These are phyloP conservation scores for Pyrenophora graminea DNA, from an alignment of 2,329 filamentous ascomycete genomes.

Conservation along the genomic window DNA sequence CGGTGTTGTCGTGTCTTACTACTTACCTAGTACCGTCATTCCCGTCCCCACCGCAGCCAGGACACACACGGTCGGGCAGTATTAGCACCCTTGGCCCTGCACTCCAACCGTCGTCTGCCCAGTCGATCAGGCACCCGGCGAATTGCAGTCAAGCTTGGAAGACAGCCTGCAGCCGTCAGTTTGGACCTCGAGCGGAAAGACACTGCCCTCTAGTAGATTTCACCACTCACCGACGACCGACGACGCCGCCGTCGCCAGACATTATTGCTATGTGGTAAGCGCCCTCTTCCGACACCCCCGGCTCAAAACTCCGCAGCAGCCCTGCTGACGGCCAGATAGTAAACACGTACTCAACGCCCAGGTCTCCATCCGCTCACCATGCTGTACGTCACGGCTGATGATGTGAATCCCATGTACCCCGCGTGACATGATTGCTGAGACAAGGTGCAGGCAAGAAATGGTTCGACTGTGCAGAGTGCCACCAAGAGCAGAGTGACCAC, in stretches of 20 bases:
- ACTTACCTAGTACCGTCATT: conserved; percentile 2
- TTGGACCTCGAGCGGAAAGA: background rate
- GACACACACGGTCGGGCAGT: background rate
- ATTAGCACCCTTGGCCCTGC: conserved; percentile 11
- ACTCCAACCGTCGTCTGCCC: conserved; percentile 8
- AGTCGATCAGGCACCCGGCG: conserved; percentile 26
- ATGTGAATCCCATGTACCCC: background rate
- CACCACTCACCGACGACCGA: background rate
- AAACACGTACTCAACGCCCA: conserved; percentile 99
- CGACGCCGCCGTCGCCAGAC: background rate
- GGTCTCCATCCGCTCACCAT: conserved; percentile 91
- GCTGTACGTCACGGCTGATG: conserved; percentile 66
- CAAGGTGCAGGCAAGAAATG: conserved; percentile 75
- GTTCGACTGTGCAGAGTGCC: conserved; percentile 98
- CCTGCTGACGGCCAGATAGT: conserved; percentile 55
- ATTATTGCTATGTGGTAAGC: conserved; percentile 33
- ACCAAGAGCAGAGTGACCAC: conserved; percentile 79
- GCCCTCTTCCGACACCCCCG: conserved; percentile 17
- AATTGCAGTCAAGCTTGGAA: conserved; percentile 12
- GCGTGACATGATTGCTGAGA: conserved; percentile 9
- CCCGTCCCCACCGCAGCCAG: background rate
- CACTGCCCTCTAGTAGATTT: background rate
- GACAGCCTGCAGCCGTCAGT: conserved; percentile 4
- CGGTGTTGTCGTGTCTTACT: conserved; percentile 14
- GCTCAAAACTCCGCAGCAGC: conserved; percentile 17